Percentiles rank a stretch among this genome's conserved stretches.
phyloP scores from a whole-genome alignment of 1,139 yeast species.

The Taphrina sp. region DNA sequence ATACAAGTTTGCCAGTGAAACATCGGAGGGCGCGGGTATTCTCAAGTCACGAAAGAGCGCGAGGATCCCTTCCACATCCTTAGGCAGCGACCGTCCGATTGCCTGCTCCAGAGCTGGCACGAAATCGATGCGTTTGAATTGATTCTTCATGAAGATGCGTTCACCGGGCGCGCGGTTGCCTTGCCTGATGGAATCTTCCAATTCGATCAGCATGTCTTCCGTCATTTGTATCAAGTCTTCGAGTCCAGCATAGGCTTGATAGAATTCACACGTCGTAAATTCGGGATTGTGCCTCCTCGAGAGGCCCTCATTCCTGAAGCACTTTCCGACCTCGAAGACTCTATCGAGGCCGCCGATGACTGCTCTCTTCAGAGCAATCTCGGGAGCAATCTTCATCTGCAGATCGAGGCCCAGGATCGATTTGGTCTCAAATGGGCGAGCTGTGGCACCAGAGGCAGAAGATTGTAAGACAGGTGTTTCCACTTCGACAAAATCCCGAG shows the following conservation, averaged over 20 bases:
- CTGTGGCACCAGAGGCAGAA: conserved; percentile 99
- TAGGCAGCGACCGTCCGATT: conserved; percentile 81
- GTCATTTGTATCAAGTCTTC: conserved; percentile 96
- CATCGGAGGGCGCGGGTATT: conserved; percentile 37
- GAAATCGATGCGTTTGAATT: conserved; percentile 72
- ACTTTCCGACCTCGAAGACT: conserved; percentile 98
- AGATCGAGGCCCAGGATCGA: conserved; percentile 51
- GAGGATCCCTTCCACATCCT: conserved; percentile 49
- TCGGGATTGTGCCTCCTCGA: conserved; percentile 98
- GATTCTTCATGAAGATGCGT: conserved; percentile 71
- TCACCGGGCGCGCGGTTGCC: conserved; percentile 50
- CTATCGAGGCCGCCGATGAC: conserved; percentile 98
- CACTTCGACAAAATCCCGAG: conserved; percentile 69
- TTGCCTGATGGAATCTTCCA: conserved; percentile 67
- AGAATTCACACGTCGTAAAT: conserved; percentile 95
- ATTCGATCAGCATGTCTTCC: conserved; percentile 86
- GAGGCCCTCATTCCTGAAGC: conserved; percentile 97
- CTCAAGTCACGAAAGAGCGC: conserved; percentile 45
- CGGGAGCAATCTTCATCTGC: conserved; percentile 98
- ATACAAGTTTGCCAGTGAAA: conserved; percentile 56
- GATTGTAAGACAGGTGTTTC: conserved; percentile 93
- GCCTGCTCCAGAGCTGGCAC: conserved; percentile 89
- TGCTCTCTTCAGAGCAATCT: conserved; percentile 89
- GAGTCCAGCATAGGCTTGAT: conserved; percentile 91
- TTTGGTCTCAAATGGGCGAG: conserved; percentile 84